Evolutionary conservation across 768 basidiomycete genomes (phyloP).

Genomic region (Xerocomellus amylosporus): DNA sequence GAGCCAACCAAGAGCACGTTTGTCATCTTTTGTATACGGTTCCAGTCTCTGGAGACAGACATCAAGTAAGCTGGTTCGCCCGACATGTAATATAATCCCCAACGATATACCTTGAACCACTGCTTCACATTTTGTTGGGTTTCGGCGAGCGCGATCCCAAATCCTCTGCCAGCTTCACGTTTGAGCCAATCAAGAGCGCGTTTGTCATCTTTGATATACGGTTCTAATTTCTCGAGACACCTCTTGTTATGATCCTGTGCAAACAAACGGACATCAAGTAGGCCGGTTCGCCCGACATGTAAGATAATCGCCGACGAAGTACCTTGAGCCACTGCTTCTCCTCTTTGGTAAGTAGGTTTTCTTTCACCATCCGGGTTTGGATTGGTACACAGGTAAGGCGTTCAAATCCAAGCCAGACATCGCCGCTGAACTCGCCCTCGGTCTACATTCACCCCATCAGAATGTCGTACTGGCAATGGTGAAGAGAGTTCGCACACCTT

Average conservation of each 20-base stretch:
- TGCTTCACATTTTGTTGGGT: too few relatives aligned
- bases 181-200: slow-evolving; percentile 79
- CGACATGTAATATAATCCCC: background rate
- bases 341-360: slow-evolving; percentile 75
- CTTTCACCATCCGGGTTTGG: slow-evolving; percentile 86
- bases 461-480: slow-evolving; percentile 1
- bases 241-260: slow-evolving; percentile 77
- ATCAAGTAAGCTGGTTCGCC: slow-evolving; percentile 1
- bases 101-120: slow-evolving; percentile 63
- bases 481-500: slow-evolving; percentile 28
- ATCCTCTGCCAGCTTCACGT: slow-evolving; percentile 69
- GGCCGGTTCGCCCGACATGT: background rate
- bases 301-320: slow-evolving; percentile 17
- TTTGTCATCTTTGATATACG: slow-evolving; percentile 71
- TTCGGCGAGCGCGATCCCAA: slow-evolving; percentile 52
- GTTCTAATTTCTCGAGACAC: slow-evolving; percentile 63
- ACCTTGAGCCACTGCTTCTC: slow-evolving; percentile 88
- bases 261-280: slow-evolving; percentile 8
- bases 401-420: slow-evolving; percentile 87
- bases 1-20: slow-evolving; percentile 77
- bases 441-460: slow-evolving; percentile 45
- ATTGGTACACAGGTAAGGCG: slow-evolving; percentile 94
- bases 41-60: slow-evolving; percentile 50
- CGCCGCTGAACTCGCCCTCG: slow-evolving; percentile 64
- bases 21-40: slow-evolving; percentile 70